phyloP scores from a whole-genome alignment of 352 stramenopile genomes.

The Pythium vanterpoolii region DNA sequence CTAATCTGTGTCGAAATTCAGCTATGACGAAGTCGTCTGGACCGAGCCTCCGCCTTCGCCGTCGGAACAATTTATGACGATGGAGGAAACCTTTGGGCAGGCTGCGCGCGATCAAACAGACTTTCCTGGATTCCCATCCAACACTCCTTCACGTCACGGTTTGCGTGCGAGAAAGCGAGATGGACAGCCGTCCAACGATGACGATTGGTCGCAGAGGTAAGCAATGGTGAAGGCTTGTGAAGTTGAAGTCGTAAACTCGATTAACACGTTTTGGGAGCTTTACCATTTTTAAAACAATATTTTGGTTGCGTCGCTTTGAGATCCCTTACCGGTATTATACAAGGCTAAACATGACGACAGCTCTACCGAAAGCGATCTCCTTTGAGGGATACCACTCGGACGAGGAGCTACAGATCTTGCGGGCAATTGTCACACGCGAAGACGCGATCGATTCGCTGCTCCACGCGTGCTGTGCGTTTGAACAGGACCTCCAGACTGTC shows the following conservation, averaged over 20 bases:
- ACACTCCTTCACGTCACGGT: neutral
- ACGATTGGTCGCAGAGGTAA: neutral
- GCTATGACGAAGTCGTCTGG: conserved; percentile 16
- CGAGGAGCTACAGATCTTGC: conserved; percentile 64
- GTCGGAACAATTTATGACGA: neutral
- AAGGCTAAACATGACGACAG: neutral
- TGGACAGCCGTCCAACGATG: neutral
- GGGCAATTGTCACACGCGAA: conserved; percentile 61
- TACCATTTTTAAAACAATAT: neutral
- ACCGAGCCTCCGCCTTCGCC: conserved; percentile 7
- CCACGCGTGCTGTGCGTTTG: conserved; percentile 43
- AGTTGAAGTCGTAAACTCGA: neutral
- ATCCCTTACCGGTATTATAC: neutral
- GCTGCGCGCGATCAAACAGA: neutral
- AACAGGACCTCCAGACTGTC: conserved; percentile 26
- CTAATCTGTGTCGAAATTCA: neutral
- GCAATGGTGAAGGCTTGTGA: neutral
- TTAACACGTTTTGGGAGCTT: neutral
- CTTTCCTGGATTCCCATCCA: neutral
- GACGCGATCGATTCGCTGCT: conserved; percentile 51
- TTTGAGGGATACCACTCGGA: conserved; percentile 50
- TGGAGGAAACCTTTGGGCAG: neutral
- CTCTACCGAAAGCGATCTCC: conserved; percentile 33
- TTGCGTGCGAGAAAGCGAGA: neutral
- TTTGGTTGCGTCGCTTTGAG: neutral